Conservation (phyloP, 2,329 filamentous ascomycete genomes). For the Pyrenophora graminea region DNA sequence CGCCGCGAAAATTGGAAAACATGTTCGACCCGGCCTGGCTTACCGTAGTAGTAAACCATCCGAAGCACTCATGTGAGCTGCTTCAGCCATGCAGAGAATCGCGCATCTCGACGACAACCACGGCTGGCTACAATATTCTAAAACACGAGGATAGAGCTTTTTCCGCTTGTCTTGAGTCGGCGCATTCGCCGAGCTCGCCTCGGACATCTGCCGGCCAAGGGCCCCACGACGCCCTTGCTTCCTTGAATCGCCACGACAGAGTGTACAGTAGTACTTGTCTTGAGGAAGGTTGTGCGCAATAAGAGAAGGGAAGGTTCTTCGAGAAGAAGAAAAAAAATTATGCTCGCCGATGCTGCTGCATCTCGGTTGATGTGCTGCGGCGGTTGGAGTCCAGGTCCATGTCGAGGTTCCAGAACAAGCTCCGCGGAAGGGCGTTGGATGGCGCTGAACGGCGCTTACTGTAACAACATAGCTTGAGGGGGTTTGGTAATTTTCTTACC, state of each 20-base stretch:
- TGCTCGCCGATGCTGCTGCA: constrained; percentile 6
- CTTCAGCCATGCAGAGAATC: constrained; percentile 18
- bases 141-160: constrained; percentile 1
- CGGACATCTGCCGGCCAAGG: background rate
- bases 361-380: constrained; percentile 9
- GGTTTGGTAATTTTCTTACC: too few species aligned
- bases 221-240: constrained; percentile 3
- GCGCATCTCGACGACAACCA: constrained; percentile 12
- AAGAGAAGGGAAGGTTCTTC: constrained; percentile 6
- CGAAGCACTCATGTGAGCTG: constrained; percentile 10
- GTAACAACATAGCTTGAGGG: background rate
- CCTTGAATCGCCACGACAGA: constrained; percentile 4
- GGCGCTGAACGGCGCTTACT: background rate
- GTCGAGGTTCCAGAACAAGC: background rate
- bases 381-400: background rate
- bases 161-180: constrained; percentile 5
- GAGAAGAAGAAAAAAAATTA: background rate
- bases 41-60: constrained; percentile 4
- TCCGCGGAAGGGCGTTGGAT: constrained; percentile 1
- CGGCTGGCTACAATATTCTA: background rate
- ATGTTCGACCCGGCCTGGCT: constrained; percentile 19
- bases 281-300: constrained; percentile 8
- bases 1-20: constrained; percentile 16
- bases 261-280: background rate
- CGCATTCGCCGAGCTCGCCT: background rate